Evolutionary conservation across 768 basidiomycete genomes (phyloP).

Genomic region (Russula abietina): DNA sequence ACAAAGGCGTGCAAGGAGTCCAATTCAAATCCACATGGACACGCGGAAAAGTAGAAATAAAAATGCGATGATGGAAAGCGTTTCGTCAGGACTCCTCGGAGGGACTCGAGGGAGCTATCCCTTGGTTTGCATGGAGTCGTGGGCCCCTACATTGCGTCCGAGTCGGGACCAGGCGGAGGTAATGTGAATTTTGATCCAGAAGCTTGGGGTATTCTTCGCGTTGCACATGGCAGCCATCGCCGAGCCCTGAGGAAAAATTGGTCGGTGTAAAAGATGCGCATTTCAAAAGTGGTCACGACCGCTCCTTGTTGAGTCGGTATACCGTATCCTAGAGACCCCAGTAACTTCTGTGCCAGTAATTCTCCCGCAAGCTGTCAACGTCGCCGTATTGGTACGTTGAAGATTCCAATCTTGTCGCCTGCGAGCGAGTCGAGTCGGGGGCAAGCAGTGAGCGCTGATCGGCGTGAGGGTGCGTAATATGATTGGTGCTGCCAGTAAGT

Average conservation of each 20-base stretch:
- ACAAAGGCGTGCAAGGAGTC: slow-evolving; percentile 6
- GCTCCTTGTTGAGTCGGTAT: not conserved
- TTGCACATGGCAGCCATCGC: not conserved
- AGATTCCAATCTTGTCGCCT: no score
- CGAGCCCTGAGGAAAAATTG: not conserved
- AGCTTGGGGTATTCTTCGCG: not conserved
- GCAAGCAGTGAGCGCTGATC: no score
- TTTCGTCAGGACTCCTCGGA: slow-evolving; percentile 5
- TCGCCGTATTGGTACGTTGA: not conserved
- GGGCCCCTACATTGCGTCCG: no score
- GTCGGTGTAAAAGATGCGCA: not conserved
- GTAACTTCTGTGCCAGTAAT: not conserved
- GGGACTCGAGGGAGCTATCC: no score
- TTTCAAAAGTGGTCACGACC: not conserved
- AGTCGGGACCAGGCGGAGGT: no score
- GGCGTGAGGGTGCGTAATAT: no score
- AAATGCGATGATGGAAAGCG: not conserved
- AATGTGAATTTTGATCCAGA: not conserved
- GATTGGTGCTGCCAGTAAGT: no score
- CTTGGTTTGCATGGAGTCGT: no score
- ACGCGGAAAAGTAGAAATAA: not conserved
- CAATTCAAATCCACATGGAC: not conserved
- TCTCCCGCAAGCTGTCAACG: not conserved
- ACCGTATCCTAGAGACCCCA: not conserved
- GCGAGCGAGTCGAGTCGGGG: no score